Evolutionary conservation across 2,329 filamentous ascomycete genomes (phyloP).

Genomic region (Colletotrichum graminicola): DNA sequence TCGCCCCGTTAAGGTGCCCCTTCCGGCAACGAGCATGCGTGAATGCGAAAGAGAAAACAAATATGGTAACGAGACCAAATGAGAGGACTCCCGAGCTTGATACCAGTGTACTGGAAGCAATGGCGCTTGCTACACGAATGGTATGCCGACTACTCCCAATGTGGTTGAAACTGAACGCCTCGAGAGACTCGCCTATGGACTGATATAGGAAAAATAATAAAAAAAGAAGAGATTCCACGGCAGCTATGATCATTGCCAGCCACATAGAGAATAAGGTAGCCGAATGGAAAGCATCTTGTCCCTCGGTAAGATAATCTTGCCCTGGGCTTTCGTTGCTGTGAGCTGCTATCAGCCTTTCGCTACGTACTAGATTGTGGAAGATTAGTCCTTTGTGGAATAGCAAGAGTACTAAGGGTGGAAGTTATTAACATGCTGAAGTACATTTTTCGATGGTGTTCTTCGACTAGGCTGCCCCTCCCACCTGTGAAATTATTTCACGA

Average conservation of each 20-base stretch:
- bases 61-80: background rate
- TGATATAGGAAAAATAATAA: background rate
- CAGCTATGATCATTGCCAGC: background rate
- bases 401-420: rapidly evolving
- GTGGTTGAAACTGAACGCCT: background rate
- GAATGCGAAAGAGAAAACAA: background rate
- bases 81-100: background rate
- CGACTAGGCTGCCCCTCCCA: background rate
- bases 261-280: background rate
- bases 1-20: no score
- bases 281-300: background rate
- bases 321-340: background rate
- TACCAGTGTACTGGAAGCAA: background rate
- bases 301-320: background rate
- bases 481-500: background rate
- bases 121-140: background rate
- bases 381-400: no score
- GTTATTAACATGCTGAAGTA: background rate
- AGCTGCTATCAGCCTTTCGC: background rate
- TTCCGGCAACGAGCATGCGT: background rate
- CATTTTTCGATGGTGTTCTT: background rate
- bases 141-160: background rate
- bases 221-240: background rate
- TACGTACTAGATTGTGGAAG: background rate
- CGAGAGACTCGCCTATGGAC: background rate